Evolutionary conservation across 2,329 filamentous ascomycete genomes (phyloP).

Genomic region (Paecilomyces variotii): DNA sequence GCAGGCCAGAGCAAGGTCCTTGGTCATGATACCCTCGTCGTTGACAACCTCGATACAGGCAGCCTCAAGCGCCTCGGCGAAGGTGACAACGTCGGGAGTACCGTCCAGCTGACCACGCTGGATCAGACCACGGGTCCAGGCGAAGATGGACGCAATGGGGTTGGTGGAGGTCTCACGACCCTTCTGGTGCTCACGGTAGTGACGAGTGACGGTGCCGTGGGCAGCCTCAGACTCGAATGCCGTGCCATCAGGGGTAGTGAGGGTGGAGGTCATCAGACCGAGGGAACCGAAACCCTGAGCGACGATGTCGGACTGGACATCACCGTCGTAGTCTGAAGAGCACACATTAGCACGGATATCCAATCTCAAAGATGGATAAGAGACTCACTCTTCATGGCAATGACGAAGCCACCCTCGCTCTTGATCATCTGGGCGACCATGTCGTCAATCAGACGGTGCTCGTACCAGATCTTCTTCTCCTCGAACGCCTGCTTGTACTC

Average conservation of each 20-base stretch:
- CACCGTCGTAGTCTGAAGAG: constrained; percentile 86
- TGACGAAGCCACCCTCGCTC: constrained; percentile 90
- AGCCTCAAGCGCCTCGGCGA: constrained; percentile 84
- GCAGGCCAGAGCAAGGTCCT: constrained; percentile 92
- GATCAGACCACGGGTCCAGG: constrained; percentile 89
- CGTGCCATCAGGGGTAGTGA: constrained; percentile 93
- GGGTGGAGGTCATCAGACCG: constrained; percentile 95
- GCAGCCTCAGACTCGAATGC: constrained; percentile 97
- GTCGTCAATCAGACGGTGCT: constrained; percentile 98
- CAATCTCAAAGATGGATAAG: constrained; percentile 3
- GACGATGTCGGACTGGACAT: constrained; percentile 97
- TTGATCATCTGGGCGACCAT: constrained; percentile 99
- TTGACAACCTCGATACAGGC: constrained; percentile 94
- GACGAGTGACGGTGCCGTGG: constrained; percentile 94
- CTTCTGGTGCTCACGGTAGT: constrained; percentile 99
- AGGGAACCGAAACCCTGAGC: constrained; percentile 97
- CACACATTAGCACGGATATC: constrained; percentile 11
- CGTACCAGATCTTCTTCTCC: constrained; percentile 92
- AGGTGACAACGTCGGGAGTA: constrained; percentile 85
- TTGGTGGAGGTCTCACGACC: constrained; percentile 95
- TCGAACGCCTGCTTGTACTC: constrained; percentile 85
- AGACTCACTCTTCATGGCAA: constrained; percentile 89
- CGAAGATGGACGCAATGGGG: constrained; percentile 98
- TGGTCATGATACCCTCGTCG: constrained; percentile 94
- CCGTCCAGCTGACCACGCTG: constrained; percentile 89